Evolutionary conservation across 2,329 filamentous ascomycete species (phyloP).

Genomic region (Aspergillus sp.): DNA sequence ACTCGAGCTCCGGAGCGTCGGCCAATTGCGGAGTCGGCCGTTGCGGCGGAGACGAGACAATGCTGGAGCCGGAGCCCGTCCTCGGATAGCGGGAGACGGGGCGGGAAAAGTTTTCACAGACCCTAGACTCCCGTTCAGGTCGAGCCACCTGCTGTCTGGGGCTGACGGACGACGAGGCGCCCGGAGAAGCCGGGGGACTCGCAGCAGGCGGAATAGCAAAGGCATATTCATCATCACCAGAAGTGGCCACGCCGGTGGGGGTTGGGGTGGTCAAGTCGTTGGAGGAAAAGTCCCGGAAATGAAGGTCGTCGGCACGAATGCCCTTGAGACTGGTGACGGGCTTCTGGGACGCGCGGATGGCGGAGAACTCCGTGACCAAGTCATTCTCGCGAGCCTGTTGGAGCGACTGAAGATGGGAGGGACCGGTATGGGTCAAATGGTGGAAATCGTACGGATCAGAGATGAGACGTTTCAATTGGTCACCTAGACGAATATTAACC

Average conservation of each 20-base stretch:
- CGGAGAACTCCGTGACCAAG: slow-evolving; percentile 47
- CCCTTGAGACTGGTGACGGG: slow-evolving; percentile 44
- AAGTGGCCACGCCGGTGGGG: slow-evolving; percentile 14
- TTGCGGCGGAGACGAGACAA: slow-evolving; percentile 17
- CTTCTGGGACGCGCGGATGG: slow-evolving; percentile 45
- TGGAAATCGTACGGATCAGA: slow-evolving; percentile 59
- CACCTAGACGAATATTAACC: slow-evolving; percentile 18
- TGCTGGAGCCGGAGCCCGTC: slow-evolving; percentile 28
- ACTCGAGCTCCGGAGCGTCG: slow-evolving; percentile 24
- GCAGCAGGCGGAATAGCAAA: slow-evolving; percentile 8
- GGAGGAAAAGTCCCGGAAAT: slow-evolving; percentile 27
- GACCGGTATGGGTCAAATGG: slow-evolving; percentile 53
- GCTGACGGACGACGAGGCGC: slow-evolving; percentile 16
- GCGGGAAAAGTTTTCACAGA: slow-evolving; percentile 49
- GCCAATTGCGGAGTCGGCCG: slow-evolving; percentile 30
- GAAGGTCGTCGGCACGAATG: slow-evolving; percentile 44
- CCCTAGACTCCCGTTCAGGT: slow-evolving; percentile 27
- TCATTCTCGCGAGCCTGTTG: slow-evolving; percentile 45
- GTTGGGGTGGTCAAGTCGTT: slow-evolving; percentile 17
- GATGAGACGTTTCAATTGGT: slow-evolving; percentile 43
- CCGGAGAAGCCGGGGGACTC: slow-evolving; percentile 26
- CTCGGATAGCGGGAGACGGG: slow-evolving; percentile 38
- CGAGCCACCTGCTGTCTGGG: slow-evolving; percentile 12
- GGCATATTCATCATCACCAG: slow-evolving; percentile 13
- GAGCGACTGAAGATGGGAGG: slow-evolving; percentile 46